Percentiles rank a stretch among this genome's conserved stretches.
phyloP scores from a whole-genome alignment of 2,329 filamentous ascomycete genomes.

The Alternaria triticina region DNA sequence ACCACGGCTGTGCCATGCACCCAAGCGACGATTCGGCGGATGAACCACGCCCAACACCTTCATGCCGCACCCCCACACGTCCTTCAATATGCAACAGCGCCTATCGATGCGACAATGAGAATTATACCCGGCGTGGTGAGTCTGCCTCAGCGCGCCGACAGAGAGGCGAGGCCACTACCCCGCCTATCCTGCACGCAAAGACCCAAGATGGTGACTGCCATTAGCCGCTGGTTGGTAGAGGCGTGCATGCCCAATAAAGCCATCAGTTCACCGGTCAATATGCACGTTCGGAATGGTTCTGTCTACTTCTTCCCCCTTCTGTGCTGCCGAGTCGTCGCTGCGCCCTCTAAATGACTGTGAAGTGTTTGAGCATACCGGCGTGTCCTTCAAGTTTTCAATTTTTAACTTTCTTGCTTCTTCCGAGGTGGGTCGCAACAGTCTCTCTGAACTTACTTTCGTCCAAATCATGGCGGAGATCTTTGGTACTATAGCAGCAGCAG shows the following conservation, averaged over 20 bases:
- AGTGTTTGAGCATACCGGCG: not conserved
- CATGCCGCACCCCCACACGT: not conserved
- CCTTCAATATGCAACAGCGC: too few relatives aligned
- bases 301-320: rapidly evolving
- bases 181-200: not conserved
- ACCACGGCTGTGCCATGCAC: not conserved
- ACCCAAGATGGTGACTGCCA: not conserved
- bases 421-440: too few relatives aligned
- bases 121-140: not conserved
- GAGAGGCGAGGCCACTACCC: not conserved
- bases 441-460: too few relatives aligned
- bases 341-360: not conserved
- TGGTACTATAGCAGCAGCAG: not conserved
- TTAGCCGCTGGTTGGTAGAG: not conserved
- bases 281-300: not conserved
- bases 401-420: not conserved
- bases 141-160: not conserved
- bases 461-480: not conserved
- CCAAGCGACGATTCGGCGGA: not conserved
- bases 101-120: not conserved
- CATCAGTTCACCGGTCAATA: not conserved
- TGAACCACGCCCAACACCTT: not conserved
- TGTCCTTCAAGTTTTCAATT: not conserved
- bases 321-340: too few relatives aligned
- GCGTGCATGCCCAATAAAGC: not conserved